Conservation (phyloP, 768 basidiomycete genomes). For the Cystobasidium tubakii region DNA sequence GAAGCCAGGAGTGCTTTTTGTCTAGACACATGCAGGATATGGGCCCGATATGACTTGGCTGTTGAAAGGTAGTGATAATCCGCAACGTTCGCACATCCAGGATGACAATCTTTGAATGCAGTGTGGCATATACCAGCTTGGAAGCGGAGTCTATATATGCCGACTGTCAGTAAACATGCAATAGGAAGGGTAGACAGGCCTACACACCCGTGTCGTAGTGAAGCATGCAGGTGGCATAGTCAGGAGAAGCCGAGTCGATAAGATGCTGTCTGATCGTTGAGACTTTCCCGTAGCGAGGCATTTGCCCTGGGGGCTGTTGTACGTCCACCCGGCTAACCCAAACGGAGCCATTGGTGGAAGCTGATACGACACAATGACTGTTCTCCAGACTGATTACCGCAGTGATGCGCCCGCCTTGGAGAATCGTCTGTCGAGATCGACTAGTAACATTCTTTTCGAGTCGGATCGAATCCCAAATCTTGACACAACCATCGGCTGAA, state of each 20-base stretch:
- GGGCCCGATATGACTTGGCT: slow-evolving; percentile 74
- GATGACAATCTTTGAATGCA: slow-evolving; percentile 65
- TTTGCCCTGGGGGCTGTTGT: slow-evolving; percentile 56
- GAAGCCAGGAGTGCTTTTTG: slow-evolving; percentile 75
- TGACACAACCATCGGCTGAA: slow-evolving; percentile 52
- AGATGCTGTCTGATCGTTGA: slow-evolving; percentile 75
- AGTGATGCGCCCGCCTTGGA: slow-evolving; percentile 63
- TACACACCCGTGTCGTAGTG: slow-evolving; percentile 69
- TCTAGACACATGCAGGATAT: slow-evolving; percentile 81
- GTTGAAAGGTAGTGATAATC: slow-evolving; percentile 67
- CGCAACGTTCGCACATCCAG: slow-evolving; percentile 82
- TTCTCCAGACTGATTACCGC: slow-evolving; percentile 72
- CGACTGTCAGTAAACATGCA: too few relatives aligned
- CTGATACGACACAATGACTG: slow-evolving; percentile 76
- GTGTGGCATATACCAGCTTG: slow-evolving; percentile 78
- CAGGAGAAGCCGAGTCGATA: slow-evolving; percentile 61
- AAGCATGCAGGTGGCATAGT: slow-evolving; percentile 74
- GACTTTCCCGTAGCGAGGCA: slow-evolving; percentile 77
- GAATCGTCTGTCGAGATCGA: slow-evolving; percentile 53
- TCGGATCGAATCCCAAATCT: slow-evolving; percentile 63
- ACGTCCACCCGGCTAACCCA: slow-evolving; percentile 78
- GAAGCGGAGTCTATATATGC: slow-evolving; percentile 61
- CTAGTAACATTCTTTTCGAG: slow-evolving; percentile 89
- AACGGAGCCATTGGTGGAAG: slow-evolving; percentile 74
- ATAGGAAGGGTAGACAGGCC: too few relatives aligned